phyloP scores from a whole-genome alignment of 768 basidiomycete genomes.

The Lentinula guzmanii region DNA sequence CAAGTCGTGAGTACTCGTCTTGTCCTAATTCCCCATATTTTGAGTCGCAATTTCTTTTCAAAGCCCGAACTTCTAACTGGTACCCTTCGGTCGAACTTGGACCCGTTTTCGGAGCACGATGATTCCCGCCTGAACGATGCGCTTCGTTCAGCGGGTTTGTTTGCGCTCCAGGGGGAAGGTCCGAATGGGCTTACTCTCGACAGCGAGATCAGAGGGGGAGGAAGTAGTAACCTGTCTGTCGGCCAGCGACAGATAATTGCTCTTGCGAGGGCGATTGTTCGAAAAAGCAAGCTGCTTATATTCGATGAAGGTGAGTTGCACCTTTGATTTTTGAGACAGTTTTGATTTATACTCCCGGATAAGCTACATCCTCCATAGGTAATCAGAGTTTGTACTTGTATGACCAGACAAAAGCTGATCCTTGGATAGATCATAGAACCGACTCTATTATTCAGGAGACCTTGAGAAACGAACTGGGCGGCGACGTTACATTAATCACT shows the following conservation, averaged over 20 bases:
- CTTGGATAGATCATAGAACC: slow-evolving; percentile 46
- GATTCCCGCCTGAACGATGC: slow-evolving; percentile 38
- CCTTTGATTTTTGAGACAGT: slow-evolving; percentile 12
- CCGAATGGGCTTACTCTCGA: slow-evolving; percentile 45
- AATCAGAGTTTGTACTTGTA: neutral
- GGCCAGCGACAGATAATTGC: slow-evolving; percentile 72
- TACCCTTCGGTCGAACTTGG: slow-evolving; percentile 59
- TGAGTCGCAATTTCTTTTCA: neutral
- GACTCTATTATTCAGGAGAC: slow-evolving; percentile 49
- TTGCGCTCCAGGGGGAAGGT: slow-evolving; percentile 33
- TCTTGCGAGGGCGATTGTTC: slow-evolving; percentile 55
- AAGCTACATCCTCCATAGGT: slow-evolving; percentile 48
- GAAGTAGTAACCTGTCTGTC: slow-evolving; percentile 67
- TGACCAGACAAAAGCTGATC: neutral
- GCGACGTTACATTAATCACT: slow-evolving; percentile 32
- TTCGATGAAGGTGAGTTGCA: slow-evolving; percentile 49
- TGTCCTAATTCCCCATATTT: neutral
- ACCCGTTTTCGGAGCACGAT: slow-evolving; percentile 56
- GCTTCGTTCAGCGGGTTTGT: slow-evolving; percentile 33
- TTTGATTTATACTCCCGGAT: slow-evolving; percentile 20
- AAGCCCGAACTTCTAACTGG: slow-evolving; percentile 53
- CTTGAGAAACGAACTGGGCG: slow-evolving; percentile 27
- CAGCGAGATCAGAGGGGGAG: slow-evolving; percentile 42
- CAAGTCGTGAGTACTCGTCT: slow-evolving; percentile 11
- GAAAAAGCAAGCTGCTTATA: slow-evolving; percentile 54